Evolutionary conservation across 1,284 basidiomycete species (phyloP).

Genomic region (Dichomitus squalens): DNA sequence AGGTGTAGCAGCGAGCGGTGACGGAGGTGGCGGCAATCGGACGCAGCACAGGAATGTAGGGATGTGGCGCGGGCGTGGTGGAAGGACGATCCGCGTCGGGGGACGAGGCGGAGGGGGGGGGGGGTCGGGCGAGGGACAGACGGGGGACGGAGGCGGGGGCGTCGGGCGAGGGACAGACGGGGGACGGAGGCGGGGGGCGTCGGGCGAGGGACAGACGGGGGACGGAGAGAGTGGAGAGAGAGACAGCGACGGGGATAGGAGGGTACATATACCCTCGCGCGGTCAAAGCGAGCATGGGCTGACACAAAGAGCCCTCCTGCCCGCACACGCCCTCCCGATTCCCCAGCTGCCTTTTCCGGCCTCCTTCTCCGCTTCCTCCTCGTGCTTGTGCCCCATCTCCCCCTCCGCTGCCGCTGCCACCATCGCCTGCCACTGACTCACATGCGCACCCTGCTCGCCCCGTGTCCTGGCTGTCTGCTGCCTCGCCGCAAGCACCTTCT

Average conservation of each 20-base stretch:
- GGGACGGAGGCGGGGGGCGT: slow-evolving; percentile 6
- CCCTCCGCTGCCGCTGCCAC: slow-evolving; percentile 4
- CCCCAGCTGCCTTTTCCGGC: slow-evolving; percentile 20
- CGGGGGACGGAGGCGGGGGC: slow-evolving; percentile 1
- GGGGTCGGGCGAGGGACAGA: slow-evolving; percentile 1
- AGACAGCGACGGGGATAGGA: background rate
- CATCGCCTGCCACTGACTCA: background rate
- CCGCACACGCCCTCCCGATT: slow-evolving; percentile 8
- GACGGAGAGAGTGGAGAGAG: slow-evolving; percentile 7
- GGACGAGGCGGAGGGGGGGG: too few species aligned
- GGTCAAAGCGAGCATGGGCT: slow-evolving; percentile 21
- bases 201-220: slow-evolving; percentile 12
- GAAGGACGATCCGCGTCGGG: background rate
- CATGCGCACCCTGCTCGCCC: background rate
- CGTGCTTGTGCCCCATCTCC: slow-evolving; percentile 4
- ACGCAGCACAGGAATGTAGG: slow-evolving; percentile 12
- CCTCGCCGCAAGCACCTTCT: background rate
- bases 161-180: background rate
- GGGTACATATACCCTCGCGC: slow-evolving; percentile 13
- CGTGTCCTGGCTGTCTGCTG: background rate
- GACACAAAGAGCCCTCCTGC: slow-evolving; percentile 18
- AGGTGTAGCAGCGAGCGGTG: background rate
- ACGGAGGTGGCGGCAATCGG: slow-evolving; percentile 20
- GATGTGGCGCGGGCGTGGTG: slow-evolving; percentile 15
- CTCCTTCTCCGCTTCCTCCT: slow-evolving; percentile 20